Percentiles rank a stretch among this genome's conserved stretches.
Evolutionary conservation across 2,329 filamentous ascomycete species (phyloP).

Genomic region (Aureobasidium leucospermi): DNA sequence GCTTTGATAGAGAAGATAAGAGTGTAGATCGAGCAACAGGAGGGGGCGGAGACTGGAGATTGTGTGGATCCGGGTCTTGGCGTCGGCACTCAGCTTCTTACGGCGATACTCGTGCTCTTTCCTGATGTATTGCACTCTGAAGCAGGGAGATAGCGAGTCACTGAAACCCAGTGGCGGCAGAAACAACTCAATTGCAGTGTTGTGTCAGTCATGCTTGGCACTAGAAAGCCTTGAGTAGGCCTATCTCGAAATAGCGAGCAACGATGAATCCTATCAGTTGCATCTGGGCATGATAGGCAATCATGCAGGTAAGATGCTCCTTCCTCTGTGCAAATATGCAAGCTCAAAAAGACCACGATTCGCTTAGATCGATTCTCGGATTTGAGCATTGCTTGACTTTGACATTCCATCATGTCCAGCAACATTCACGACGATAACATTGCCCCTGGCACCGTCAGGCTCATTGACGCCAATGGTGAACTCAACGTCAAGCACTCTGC

Average conservation of each 20-base stretch:
- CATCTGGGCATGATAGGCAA: neutral
- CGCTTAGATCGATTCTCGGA: neutral
- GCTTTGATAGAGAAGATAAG: neutral
- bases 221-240: neutral
- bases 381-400: neutral
- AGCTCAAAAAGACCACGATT: neutral
- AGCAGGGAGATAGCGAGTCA: too few relatives aligned
- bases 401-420: neutral
- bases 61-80: neutral
- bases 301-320: neutral
- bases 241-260: neutral
- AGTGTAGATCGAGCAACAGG: neutral
- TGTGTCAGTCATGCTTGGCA: neutral
- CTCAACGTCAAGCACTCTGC: slow-evolving; percentile 31
- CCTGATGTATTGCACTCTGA: neutral
- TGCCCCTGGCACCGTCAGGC: slow-evolving; percentile 35
- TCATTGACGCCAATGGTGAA: slow-evolving; percentile 35
- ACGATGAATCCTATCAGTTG: neutral
- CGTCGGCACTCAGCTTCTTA: neutral
- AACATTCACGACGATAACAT: slow-evolving; percentile 1
- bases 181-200: neutral
- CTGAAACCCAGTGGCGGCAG: neutral
- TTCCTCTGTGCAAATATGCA: neutral
- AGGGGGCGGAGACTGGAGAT: neutral
- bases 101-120: neutral